A percentile compares a stretch with the other conserved stretches of the same genome.
Evolutionary conservation across 2,329 filamentous ascomycete genomes (phyloP).

Genomic region (Colletotrichum spinosum): DNA sequence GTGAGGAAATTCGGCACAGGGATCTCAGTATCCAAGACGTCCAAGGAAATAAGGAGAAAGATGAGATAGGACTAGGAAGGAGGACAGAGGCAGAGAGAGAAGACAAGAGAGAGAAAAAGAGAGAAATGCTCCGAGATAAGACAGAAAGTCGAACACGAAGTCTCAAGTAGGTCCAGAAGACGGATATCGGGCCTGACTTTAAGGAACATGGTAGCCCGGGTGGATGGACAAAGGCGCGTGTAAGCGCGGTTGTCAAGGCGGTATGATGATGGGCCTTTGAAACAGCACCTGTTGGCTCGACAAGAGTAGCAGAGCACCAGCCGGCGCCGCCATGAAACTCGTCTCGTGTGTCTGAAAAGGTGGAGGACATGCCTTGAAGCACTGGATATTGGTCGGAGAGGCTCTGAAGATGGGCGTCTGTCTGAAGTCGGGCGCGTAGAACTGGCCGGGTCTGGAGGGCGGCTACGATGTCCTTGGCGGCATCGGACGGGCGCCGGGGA

Average conservation of each 20-base stretch:
- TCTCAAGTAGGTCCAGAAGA: conserved; percentile 31
- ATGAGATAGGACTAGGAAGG: conserved; percentile 41
- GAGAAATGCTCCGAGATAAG: conserved; percentile 19
- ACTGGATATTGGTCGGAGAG: conserved; percentile 63
- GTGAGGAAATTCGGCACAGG: conserved; percentile 33
- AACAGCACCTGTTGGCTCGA: conserved; percentile 41
- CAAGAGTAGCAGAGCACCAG: conserved; percentile 40
- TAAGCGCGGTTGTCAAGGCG: conserved; percentile 42
- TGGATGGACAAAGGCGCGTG: conserved; percentile 36
- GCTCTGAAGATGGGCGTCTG: conserved; percentile 57
- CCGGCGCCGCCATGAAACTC: conserved; percentile 61
- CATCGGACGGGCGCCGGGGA: conserved; percentile 34
- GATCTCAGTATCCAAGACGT: conserved; percentile 29
- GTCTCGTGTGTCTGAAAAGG: conserved; percentile 61
- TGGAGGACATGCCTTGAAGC: conserved; percentile 49
- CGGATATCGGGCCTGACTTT: conserved; percentile 39
- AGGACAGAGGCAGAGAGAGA: conserved; percentile 41
- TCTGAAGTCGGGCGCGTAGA: conserved; percentile 61
- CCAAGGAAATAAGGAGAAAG: conserved; percentile 39
- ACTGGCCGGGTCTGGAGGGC: conserved; percentile 42
- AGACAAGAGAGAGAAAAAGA: conserved; percentile 7
- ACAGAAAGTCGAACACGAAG: conserved; percentile 39
- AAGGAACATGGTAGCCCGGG: conserved; percentile 32
- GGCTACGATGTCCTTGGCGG: conserved; percentile 37
- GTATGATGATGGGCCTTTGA: conserved; percentile 39